These are phyloP conservation scores for Macadamia tetraphylla DNA, from an alignment of 164 flowering plant species.

Conservation along the genomic window DNA sequence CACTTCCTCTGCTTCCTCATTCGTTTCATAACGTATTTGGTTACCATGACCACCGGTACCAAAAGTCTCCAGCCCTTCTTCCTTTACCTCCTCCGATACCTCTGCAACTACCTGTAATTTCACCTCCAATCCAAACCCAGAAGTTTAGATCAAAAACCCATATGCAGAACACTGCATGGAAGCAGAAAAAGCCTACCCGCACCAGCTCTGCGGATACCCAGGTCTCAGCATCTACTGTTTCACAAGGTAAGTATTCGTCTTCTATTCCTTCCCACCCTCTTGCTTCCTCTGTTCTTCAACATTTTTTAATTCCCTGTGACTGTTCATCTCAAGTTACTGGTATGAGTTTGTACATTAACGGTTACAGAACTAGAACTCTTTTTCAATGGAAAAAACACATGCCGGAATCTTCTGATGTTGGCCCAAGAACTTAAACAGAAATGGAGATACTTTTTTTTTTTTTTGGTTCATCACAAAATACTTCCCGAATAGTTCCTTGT, in stretches of 20 bases:
- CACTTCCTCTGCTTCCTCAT: slow-evolving; percentile 24
- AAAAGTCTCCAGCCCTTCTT: slow-evolving; percentile 11
- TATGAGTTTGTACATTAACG: not conserved
- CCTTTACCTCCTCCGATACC: slow-evolving; percentile 48
- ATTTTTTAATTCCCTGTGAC: not conserved
- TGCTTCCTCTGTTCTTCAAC: not conserved
- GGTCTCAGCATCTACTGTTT: slow-evolving; percentile 20
- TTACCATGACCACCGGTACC: slow-evolving; percentile 44
- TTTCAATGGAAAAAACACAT: not conserved
- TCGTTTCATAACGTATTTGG: slow-evolving; percentile 30
- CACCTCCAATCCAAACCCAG: slow-evolving; percentile 25
- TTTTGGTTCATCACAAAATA: too few species aligned
- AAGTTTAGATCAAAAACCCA: slow-evolving; percentile 42
- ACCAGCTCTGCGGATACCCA: slow-evolving; percentile 49
- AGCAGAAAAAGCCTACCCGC: slow-evolving; percentile 29
- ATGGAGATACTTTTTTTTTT: too few species aligned
- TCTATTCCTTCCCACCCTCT: not conserved
- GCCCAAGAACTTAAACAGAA: not conserved
- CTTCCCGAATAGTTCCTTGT: too few species aligned
- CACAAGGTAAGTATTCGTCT: not conserved
- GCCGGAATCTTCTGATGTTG: not conserved
- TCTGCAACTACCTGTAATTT: not conserved
- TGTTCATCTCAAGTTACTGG: not conserved
- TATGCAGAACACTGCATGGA: slow-evolving; percentile 37
- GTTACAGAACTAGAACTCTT: not conserved